Evolutionary conservation across 2,329 filamentous ascomycete species (phyloP), one percentile per base, ranked within the genome.

Genomic region (Moelleriella libera): DNA sequence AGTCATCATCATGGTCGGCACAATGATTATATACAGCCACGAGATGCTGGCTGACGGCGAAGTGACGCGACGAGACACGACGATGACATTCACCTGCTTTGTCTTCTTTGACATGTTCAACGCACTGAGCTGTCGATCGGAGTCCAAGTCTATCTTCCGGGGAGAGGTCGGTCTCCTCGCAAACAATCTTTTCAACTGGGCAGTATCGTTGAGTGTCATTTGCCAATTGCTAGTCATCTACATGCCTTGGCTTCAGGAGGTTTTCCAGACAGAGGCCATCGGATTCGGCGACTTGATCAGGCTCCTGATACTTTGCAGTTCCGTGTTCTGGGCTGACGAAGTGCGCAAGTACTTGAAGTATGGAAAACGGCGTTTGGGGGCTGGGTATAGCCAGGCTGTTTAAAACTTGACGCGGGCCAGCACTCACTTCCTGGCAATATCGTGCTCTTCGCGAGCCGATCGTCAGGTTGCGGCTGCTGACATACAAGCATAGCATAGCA

Each of bases 91-190:
- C 62, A 98, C 92, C 5, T 95, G 89, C 67, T 98, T 98, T 61
- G 92, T 98, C 43, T 78, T 98, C 47, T 98, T 97, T 65, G 92
- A 98, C 71, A 98, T 98, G 92, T 96, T 97, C 73, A 97, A 98
- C 65, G 92, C 92, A 2, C 73, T 98, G 28, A 83, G 87, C 12
- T 98, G 92, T 66, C 86, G 92, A 44, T 94, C 85, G 6, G 89
- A 95, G 61, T 81, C 78, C 52, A 97, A 97, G 64, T 94, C 86
- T 9, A 74, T 98, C 5, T 75, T 98, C 4, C 76, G 83, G 30
- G 90, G 92, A 41, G 89, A 98, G 61, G 74, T 94, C 45, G 80
- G 84, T 7, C 63, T 94, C 10, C 85, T 92, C 49, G 80, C 82
- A 7, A 98, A 98, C 62, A 83, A 81, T 50, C 84, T 98, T 66